phyloP scores from a whole-genome alignment of 345 rosid species.

The Nasturtium officinale region DNA sequence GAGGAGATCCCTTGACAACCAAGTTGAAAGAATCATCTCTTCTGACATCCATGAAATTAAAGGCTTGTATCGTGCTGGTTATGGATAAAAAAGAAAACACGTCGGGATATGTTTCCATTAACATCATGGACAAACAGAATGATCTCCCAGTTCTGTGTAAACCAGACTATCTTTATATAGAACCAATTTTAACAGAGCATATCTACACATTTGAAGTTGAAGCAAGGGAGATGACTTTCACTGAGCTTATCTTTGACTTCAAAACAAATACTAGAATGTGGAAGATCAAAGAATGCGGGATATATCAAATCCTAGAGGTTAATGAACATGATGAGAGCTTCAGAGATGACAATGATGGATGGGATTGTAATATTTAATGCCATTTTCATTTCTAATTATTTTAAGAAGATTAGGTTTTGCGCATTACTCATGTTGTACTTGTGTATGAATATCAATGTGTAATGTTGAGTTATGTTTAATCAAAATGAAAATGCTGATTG shows the following conservation, averaged over 20 bases:
- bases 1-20: neutral
- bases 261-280: fast-evolving
- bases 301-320: neutral
- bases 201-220: slow-evolving; percentile 2
- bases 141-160: neutral
- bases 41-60: neutral
- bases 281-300: neutral
- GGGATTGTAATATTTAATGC: neutral
- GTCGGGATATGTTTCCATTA: too few relatives aligned
- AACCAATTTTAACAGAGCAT: neutral
- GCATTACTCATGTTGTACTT: neutral
- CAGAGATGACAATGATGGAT: neutral
- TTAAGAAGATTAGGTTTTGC: neutral
- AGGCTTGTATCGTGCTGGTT: neutral
- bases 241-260: neutral
- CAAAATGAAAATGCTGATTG: too few relatives aligned
- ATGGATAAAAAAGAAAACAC: too few relatives aligned
- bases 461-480: too few relatives aligned
- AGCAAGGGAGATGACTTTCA: neutral
- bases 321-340: neutral
- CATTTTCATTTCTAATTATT: neutral
- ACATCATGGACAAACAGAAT: neutral
- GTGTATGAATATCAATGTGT: neutral
- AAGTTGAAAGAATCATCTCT: neutral
- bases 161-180: fast-evolving